Percentiles rank a stretch among this genome's conserved stretches.
Conservation (phyloP, 148 eudicot genomes). For the Mesembryanthemum crystallinum region DNA sequence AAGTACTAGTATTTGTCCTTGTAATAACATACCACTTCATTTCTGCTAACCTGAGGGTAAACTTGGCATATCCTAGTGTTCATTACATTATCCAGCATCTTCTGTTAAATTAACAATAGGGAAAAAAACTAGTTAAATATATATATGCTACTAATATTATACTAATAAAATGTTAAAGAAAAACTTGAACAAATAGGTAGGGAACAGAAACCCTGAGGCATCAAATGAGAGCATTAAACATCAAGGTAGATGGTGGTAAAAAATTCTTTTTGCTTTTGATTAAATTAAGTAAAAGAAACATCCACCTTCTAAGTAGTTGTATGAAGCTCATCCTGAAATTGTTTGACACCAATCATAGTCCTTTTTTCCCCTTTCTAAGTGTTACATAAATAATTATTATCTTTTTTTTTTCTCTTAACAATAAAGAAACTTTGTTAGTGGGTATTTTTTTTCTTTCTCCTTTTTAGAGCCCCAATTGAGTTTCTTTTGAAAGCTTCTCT, state of each 20-base stretch:
- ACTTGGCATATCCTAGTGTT: neutral
- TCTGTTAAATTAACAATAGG: conserved; percentile 12
- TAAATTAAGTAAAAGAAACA: conserved; percentile 44
- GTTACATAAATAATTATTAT: neutral
- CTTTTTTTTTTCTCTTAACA: conserved; percentile 9
- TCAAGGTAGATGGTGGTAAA: conserved; percentile 36
- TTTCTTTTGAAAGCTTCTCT: conserved; percentile 34
- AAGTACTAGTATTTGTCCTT: too few species aligned
- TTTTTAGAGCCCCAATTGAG: conserved; percentile 32
- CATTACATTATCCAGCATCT: conserved; percentile 19
- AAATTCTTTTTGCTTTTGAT: conserved; percentile 42
- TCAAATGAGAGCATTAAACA: conserved; percentile 29
- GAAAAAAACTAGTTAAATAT: neutral
- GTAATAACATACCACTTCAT: neutral
- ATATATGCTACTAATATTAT: neutral
- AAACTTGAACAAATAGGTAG: conserved; percentile 17
- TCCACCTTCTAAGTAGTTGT: conserved; percentile 57
- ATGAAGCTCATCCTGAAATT: conserved; percentile 56
- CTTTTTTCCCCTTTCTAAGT: conserved; percentile 15
- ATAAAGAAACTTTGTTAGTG: conserved; percentile 40
- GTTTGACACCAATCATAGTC: conserved; percentile 39
- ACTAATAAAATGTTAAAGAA: neutral
- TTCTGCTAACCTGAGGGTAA: neutral
- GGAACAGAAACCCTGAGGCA: conserved; percentile 27
- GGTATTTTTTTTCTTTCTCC: conserved; percentile 48